phyloP scores from a whole-genome alignment of 1,284 basidiomycete genomes.

The Schizophyllum amplum region DNA sequence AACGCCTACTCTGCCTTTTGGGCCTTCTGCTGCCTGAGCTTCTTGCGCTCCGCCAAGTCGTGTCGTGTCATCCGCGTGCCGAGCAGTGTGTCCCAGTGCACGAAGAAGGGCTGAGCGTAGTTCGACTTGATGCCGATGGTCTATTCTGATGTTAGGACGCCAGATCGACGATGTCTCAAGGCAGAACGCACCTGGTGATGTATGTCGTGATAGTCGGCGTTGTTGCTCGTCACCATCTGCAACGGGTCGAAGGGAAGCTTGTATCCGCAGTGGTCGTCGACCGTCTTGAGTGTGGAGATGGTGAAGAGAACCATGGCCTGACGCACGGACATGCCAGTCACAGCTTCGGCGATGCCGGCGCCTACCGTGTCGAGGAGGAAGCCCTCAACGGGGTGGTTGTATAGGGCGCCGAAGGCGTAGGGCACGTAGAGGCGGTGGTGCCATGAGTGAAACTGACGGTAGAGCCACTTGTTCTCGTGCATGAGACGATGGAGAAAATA shows the following conservation, averaged over 20 bases:
- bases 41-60: conserved; percentile 43
- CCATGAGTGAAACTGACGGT: conserved; percentile 88
- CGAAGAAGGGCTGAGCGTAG: conserved; percentile 92
- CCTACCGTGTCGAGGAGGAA: conserved; percentile 87
- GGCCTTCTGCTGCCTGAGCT: conserved; percentile 16
- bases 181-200: conserved; percentile 73
- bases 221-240: conserved; percentile 86
- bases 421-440: conserved; percentile 97
- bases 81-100: conserved; percentile 79
- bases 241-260: conserved; percentile 83
- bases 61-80: conserved; percentile 76
- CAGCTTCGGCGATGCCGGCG: conserved; percentile 67
- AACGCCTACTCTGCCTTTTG: background rate
- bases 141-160: conserved; percentile 27
- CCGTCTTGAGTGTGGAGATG: conserved; percentile 87
- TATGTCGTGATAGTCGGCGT: conserved; percentile 97
- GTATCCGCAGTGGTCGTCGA: conserved; percentile 97
- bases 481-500: conserved; percentile 92
- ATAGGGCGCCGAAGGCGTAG: conserved; percentile 94
- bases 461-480: conserved; percentile 89
- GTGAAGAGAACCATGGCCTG: conserved; percentile 84
- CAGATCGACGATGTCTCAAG: background rate
- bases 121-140: conserved; percentile 92
- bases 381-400: conserved; percentile 97
- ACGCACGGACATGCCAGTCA: conserved; percentile 70